Percentiles rank a stretch among this genome's conserved stretches.
These are phyloP conservation scores for Nicotiana paniculata DNA, from an alignment of 257 asterid genomes.

Conservation along the genomic window DNA sequence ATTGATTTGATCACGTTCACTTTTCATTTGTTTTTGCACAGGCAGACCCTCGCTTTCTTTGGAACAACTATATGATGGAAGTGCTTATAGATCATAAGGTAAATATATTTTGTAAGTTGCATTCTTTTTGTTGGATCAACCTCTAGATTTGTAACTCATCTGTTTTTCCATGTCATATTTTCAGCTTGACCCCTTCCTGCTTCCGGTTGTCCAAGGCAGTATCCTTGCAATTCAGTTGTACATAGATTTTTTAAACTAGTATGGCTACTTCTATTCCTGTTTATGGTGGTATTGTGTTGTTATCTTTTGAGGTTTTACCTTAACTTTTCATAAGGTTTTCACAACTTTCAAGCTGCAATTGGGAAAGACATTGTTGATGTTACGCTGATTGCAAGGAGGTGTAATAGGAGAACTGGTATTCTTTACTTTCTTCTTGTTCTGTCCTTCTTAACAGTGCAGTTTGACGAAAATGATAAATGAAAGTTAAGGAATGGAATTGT, in stretches of 20 bases:
- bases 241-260: background rate
- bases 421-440: background rate
- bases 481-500: background rate
- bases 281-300: background rate
- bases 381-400: constrained; percentile 82
- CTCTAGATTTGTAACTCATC: constrained; percentile 12
- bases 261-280: background rate
- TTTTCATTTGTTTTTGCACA: constrained; percentile 23
- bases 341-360: constrained; percentile 58
- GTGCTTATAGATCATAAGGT: constrained; percentile 89
- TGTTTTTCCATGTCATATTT: constrained; percentile 21
- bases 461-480: background rate
- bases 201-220: constrained; percentile 95
- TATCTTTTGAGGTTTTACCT: constrained; percentile 37
- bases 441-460: background rate
- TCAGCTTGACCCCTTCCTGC: constrained; percentile 93
- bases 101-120: background rate
- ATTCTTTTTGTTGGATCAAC: background rate
- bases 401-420: constrained; percentile 84
- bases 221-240: constrained; percentile 49
- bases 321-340: constrained; percentile 75
- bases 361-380: constrained; percentile 60
- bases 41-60: constrained; percentile 94
- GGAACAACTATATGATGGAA: constrained; percentile 91
- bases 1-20: background rate